A percentile compares a stretch with the other conserved stretches of the same genome.
phyloP scores from a whole-genome alignment of 2,329 filamentous ascomycete genomes.

The Fusarium fujikuroi region DNA sequence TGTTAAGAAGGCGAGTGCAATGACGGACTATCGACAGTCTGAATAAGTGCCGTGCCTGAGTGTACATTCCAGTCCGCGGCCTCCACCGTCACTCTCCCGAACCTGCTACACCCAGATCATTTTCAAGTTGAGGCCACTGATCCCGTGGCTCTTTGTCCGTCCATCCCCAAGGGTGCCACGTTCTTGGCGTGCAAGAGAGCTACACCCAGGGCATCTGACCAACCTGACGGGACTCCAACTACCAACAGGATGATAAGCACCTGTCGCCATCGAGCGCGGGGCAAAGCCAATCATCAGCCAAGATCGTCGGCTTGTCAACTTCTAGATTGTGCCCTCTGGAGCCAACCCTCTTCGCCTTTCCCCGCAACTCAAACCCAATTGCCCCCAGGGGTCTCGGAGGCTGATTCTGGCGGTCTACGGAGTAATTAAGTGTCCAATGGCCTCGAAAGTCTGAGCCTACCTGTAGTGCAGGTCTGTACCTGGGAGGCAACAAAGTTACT shows the following conservation, averaged over 20 bases:
- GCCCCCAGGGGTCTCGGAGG: constrained; percentile 32
- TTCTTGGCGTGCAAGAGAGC: constrained; percentile 31
- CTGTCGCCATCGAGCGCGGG: constrained; percentile 26
- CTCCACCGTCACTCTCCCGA: not conserved
- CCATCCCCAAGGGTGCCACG: constrained; percentile 24
- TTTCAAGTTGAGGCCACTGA: constrained; percentile 8
- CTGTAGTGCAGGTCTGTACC: not conserved
- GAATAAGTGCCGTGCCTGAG: constrained; percentile 10
- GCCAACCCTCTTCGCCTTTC: constrained; percentile 6
- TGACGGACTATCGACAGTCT: not conserved
- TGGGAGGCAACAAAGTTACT: constrained; percentile 8
- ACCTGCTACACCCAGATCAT: not conserved
- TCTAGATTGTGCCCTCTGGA: constrained; percentile 12
- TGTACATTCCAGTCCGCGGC: constrained; percentile 20
- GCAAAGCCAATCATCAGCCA: constrained; percentile 30
- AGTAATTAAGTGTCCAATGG: not conserved
- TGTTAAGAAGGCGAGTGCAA: not conserved
- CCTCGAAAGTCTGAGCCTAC: not conserved
- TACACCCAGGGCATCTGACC: constrained; percentile 25
- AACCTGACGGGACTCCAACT: constrained; percentile 13
- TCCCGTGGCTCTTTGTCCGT: constrained; percentile 22
- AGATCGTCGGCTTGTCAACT: constrained; percentile 20
- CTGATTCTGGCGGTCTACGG: constrained; percentile 2
- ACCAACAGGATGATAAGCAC: constrained; percentile 19
- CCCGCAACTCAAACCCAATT: constrained; percentile 30